Evolutionary conservation across 2,329 filamentous ascomycete genomes (phyloP).

Genomic region (Capronia coronata): DNA sequence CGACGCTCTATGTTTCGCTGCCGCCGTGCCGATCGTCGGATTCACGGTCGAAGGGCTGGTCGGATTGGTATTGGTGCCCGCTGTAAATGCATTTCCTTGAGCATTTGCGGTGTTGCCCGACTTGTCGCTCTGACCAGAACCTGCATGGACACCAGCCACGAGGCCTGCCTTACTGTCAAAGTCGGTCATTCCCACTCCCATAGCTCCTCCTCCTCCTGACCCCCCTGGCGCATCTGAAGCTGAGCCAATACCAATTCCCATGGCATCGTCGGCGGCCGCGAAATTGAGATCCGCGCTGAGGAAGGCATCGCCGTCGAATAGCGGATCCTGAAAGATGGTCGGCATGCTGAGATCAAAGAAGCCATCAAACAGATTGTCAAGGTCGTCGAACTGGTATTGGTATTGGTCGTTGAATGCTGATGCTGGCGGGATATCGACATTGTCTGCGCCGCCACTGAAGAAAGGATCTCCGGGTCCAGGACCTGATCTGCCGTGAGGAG

Average conservation of each 20-base stretch:
- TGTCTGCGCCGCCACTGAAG: neutral
- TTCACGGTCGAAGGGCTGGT: no score
- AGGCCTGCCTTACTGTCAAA: neutral
- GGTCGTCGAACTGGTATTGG: slow-evolving; percentile 24
- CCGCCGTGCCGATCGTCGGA: no score
- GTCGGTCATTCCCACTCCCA: neutral
- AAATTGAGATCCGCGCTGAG: slow-evolving; percentile 17
- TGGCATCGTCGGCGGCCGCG: no score
- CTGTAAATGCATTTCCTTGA: no score
- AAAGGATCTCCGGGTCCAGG: neutral
- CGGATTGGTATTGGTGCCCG: no score
- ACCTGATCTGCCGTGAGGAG: neutral
- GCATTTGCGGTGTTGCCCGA: no score
- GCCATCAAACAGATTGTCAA: slow-evolving; percentile 29
- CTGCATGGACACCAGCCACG: no score
- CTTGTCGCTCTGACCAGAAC: no score
- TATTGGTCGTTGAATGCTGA: slow-evolving; percentile 10
- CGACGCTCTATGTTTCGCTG: no score
- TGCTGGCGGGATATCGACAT: neutral
- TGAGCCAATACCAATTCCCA: no score
- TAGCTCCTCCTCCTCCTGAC: neutral
- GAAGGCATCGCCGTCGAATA: slow-evolving; percentile 26
- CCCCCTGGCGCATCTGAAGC: neutral
- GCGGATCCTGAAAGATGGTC: slow-evolving; percentile 27
- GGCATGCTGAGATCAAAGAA: slow-evolving; percentile 29